Base-by-base conservation (phyloP, 2,329 filamentous ascomycete species). In the Penicillium sp. region DNA sequence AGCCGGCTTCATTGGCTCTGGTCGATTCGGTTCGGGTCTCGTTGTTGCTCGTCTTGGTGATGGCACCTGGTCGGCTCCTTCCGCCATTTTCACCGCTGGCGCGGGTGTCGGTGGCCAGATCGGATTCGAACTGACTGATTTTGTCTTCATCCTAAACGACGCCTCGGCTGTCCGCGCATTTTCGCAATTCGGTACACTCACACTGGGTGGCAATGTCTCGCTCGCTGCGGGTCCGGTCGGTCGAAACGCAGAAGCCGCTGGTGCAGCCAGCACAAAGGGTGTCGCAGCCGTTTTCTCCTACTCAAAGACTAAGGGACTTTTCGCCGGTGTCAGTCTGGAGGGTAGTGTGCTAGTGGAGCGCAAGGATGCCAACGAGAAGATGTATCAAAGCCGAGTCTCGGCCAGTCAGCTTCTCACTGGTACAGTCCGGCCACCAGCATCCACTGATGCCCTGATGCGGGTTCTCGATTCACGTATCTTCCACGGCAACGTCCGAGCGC, bases 121-220 rank as follows among this genome's bases (percentile, higher is more conserved):
- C 60, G 79, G 79, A 4, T 81, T 81, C 63, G 79, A 81, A 62
- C 68, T 81, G 58, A 81, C 79, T 33, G 79, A 81, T 64, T 99
- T 99, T 72, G 95, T 99, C 73, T 98, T 99, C 78, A 97, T 99
- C 64, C 87, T 99, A 63, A 99, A 99, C 78, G 93, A 99, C 72
- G 81, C 87, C 43, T 86, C 82, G 57, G 93, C 95, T 45, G 93
- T 99, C 64, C 91, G 91, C 75, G 93, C 93, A 9, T 98, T 99
- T 76, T 92, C 93, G 6, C 93, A 98, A 75, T 87, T 89, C 39
- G 95, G 95, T 4, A 93, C 90, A 53, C 81, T 99, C 61, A 98
- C 95, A 4, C 83, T 99, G 7, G 95, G 95, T 67, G 95, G 95
- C 63, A 99, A 99, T 71, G 95, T 98, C 35, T 96, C 92, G 4